Evolutionary conservation across 345 rosid species (phyloP), one percentile per base, ranked within the genome.

Genomic region (Reutealis trisperma): DNA sequence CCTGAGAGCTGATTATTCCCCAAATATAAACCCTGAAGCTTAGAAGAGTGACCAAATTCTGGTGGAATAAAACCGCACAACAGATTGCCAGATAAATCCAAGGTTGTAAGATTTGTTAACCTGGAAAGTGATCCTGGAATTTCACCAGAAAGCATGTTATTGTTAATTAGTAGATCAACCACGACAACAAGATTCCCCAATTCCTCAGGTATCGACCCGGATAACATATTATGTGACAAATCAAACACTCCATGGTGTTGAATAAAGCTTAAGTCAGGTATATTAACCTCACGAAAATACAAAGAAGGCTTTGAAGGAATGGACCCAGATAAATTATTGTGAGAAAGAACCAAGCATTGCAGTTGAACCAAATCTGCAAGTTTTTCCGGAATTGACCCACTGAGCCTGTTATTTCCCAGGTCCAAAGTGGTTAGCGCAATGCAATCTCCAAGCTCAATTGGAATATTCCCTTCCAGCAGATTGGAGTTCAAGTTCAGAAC

Each of bases 331-430:
- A 96, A 84, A 74, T 83, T 85, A 81, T 94, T 96, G 81, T 85
- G 82, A 62, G 98, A 91, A 52, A 94, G 94, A 78, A 96, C 95
- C 83, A 96, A 60, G 75, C 97, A 90, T 25, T 96, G 98, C 62
- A 96, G 85, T 82, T 88, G 89, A 72, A 84, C 80, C 82, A 96
- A 84, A 81, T 73, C 89, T 5, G 90, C 85, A 70, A 94, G 73
- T 60, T 57, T 78, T 21, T 78, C 85, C 0, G 98, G 98, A 75
- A 96, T 91, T 37, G 89, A 73, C 25, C 99, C 99, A 74, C 64
- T 78, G 22, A 96, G 87, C 79, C 77, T 81, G 85, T 96, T 96
- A 73, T 85, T 86, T 49, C 99, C 97, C 2, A 92, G 84, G 84
- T 96, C 91, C 89, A 96, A 61, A 9, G 98, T 90, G 77, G 96